phyloP scores from a whole-genome alignment of 2,329 filamentous ascomycete species.

The Colletotrichum melonis region DNA sequence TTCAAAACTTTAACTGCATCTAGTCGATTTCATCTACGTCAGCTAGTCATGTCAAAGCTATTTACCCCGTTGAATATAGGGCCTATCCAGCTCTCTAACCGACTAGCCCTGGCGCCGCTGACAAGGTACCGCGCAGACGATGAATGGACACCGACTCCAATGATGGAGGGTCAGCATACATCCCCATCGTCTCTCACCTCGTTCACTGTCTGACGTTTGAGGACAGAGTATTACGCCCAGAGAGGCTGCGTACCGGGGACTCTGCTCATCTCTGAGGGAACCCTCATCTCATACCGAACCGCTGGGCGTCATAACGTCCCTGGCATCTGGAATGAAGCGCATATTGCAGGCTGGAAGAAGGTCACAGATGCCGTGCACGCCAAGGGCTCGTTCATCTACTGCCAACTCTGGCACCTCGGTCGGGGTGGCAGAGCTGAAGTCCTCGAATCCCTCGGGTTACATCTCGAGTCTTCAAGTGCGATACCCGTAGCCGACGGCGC shows the following conservation, averaged over 20 bases:
- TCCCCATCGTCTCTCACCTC: too few species aligned
- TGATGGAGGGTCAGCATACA: slow-evolving; percentile 35
- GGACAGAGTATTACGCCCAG: slow-evolving; percentile 44
- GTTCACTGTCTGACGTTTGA: not conserved
- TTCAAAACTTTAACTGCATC: not conserved
- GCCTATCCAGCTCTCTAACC: slow-evolving; percentile 34
- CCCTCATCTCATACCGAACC: slow-evolving; percentile 59
- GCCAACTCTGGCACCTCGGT: slow-evolving; percentile 74
- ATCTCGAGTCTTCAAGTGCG: slow-evolving; percentile 56
- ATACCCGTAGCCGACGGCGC: slow-evolving; percentile 59
- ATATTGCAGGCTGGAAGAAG: slow-evolving; percentile 69
- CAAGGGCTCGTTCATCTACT: slow-evolving; percentile 70
- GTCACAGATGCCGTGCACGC: slow-evolving; percentile 72
- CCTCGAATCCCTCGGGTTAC: slow-evolving; percentile 56
- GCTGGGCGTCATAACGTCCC: slow-evolving; percentile 62
- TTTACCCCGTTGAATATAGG: slow-evolving; percentile 37
- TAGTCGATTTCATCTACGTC: not conserved
- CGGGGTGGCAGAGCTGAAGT: slow-evolving; percentile 55
- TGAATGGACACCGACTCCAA: slow-evolving; percentile 33
- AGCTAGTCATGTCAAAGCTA: slow-evolving; percentile 31
- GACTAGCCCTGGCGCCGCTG: slow-evolving; percentile 38
- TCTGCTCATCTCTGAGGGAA: slow-evolving; percentile 69
- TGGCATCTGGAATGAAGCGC: slow-evolving; percentile 67
- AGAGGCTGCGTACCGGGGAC: slow-evolving; percentile 49
- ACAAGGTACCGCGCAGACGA: slow-evolving; percentile 40